Percentiles rank a stretch among this genome's conserved stretches.
phyloP scores from a whole-genome alignment of 768 basidiomycete species.

The Gymnopilus junonius region DNA sequence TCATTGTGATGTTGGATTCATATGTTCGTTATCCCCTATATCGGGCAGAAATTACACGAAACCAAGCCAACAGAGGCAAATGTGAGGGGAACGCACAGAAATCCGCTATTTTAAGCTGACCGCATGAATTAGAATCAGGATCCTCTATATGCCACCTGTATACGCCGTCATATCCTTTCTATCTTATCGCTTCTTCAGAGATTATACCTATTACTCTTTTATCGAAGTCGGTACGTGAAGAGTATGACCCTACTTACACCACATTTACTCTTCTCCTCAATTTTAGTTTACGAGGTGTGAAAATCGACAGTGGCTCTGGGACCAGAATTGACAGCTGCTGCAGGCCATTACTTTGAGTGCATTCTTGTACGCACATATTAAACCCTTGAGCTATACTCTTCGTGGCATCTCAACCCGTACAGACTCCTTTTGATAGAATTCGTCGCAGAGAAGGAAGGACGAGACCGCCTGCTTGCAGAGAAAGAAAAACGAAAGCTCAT shows the following conservation, averaged over 20 bases:
- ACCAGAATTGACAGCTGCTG: neutral
- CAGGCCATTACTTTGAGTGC: constrained; percentile 85
- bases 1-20: neutral
- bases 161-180: constrained; percentile 87
- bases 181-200: constrained; percentile 83
- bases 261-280: neutral
- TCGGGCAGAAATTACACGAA: constrained; percentile 69
- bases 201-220: constrained; percentile 65
- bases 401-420: constrained; percentile 36
- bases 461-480: constrained; percentile 66
- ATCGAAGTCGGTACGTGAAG: constrained; percentile 43
- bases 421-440: constrained; percentile 61
- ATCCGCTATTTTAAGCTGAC: neutral
- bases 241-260: neutral
- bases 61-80: constrained; percentile 76
- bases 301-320: neutral
- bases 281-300: constrained; percentile 71
- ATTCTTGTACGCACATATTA: constrained; percentile 65
- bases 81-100: constrained; percentile 48
- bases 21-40: neutral
- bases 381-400: neutral
- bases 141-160: constrained; percentile 84
- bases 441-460: constrained; percentile 72
- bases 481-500: constrained; percentile 82
- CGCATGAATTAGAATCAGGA: constrained; percentile 55